Base-by-base conservation (phyloP, 306 rosid species). In the Cicer arietinum region DNA sequence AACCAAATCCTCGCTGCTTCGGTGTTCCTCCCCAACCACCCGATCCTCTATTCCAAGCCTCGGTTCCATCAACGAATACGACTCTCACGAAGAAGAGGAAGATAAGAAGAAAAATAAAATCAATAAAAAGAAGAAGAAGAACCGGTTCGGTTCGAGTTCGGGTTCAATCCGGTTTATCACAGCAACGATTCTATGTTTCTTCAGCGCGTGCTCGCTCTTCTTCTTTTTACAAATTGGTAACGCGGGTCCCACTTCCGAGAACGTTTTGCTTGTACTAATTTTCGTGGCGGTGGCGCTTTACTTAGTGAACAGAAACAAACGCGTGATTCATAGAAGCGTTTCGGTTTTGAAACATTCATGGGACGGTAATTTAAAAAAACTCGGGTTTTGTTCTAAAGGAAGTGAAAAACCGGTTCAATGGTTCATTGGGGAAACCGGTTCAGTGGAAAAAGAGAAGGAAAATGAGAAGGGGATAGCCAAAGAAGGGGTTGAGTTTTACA, bases 1-100 rank as follows among this genome's bases (percentile, higher is more conserved):
- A 70, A 89, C 94, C 64, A 84, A 91, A 63, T 93, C 97, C 20
- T 91, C 96, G 5, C 85, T 93, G 20, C 98, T 89, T 45, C 94
- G 98, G 42, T 79, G 77, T 35, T 93, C 93, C 6, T 93, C 98
- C 0, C 92, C 97, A 5, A 93, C 95, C 40, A 79, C 86, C 78
- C 89, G 98, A 72, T 87, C 97, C 57, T 89, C 98, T 69, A 58
- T 86, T 62, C 92, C 86, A 52, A 89, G 92, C 65, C 82, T 90
- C 69, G 78, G 88, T 14, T 90, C 93, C 20, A 71, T 92, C 60
- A 83, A 84, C 69, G 93, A 87, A 44, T 87, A 83, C 10, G 90
- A 87, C 62, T 80, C 57, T 46, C 53, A 67, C 44, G 56, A 77
- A 8, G 83, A 79, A 11, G 89, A 81, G 1, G 84, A 80, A 18